phyloP scores from a whole-genome alignment of 768 basidiomycete species.

The Termitomyces sp. region DNA sequence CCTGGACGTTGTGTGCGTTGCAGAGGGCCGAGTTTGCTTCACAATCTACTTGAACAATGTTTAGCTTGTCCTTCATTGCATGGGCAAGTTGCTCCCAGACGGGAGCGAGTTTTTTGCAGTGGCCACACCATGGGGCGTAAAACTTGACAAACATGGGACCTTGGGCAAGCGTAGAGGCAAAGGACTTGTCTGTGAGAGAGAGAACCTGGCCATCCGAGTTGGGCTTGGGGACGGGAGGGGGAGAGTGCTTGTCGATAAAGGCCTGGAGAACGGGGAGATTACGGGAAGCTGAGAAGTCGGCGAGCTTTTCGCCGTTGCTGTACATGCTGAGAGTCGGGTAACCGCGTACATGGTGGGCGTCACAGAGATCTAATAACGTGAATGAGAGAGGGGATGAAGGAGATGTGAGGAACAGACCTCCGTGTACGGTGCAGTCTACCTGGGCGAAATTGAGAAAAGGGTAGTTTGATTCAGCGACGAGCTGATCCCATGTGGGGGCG shows the following conservation, averaged over 20 bases:
- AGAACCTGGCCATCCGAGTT: constrained; percentile 34
- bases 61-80: constrained; percentile 63
- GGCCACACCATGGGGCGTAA: constrained; percentile 95
- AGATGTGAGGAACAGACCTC: constrained; percentile 43
- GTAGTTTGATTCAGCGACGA: constrained; percentile 46
- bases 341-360: constrained; percentile 54
- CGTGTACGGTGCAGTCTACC: constrained; percentile 73
- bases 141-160: constrained; percentile 56
- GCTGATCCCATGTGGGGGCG: constrained; percentile 74
- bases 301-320: constrained; percentile 54
- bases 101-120: constrained; percentile 92
- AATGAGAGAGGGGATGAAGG: background rate
- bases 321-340: constrained; percentile 80
- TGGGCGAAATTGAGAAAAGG: constrained; percentile 66
- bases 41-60: constrained; percentile 85
- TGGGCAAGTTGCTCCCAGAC: constrained; percentile 72
- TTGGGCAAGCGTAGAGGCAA: constrained; percentile 30
- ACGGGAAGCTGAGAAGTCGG: constrained; percentile 49
- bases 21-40: constrained; percentile 71
- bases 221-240: constrained; percentile 1
- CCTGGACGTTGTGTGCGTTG: constrained; percentile 54
- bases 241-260: constrained; percentile 44
- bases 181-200: constrained; percentile 27
- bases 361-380: constrained; percentile 63
- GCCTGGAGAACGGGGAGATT: constrained; percentile 46